Conservation (phyloP, 2,329 filamentous ascomycete species). For the Paraphoma chrysanthemicola region DNA sequence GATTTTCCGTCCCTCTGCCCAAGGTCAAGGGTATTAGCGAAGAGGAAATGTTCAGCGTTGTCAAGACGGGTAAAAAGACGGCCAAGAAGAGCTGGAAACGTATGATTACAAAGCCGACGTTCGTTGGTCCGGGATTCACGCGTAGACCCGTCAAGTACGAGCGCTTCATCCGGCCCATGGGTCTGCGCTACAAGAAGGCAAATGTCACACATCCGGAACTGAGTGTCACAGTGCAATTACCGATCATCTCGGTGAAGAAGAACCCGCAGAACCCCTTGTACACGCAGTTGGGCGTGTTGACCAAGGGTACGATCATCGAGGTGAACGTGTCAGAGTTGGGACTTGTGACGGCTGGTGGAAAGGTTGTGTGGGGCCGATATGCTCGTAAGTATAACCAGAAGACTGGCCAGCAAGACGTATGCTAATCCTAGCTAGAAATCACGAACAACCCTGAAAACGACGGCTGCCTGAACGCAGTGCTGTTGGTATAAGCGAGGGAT, state of each 20-base stretch:
- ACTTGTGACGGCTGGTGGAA: slow-evolving; percentile 87
- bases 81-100: slow-evolving; percentile 82
- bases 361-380: slow-evolving; percentile 60
- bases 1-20: slow-evolving; percentile 89
- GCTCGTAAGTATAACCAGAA: slow-evolving; percentile 34
- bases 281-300: slow-evolving; percentile 86
- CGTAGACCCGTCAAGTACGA: slow-evolving; percentile 81
- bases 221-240: slow-evolving; percentile 84
- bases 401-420: no score
- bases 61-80: slow-evolving; percentile 87
- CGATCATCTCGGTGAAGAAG: slow-evolving; percentile 72
- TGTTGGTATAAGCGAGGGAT: slow-evolving; percentile 34
- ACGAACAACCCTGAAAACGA: slow-evolving; percentile 50
- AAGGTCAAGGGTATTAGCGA: slow-evolving; percentile 94
- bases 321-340: slow-evolving; percentile 94
- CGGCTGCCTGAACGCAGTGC: slow-evolving; percentile 47
- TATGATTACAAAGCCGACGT: slow-evolving; percentile 82
- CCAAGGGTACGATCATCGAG: slow-evolving; percentile 68
- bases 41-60: slow-evolving; percentile 95
- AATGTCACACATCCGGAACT: slow-evolving; percentile 78
- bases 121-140: slow-evolving; percentile 91
- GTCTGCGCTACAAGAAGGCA: slow-evolving; percentile 79
- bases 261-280: slow-evolving; percentile 89
- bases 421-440: slow-evolving; percentile 20
- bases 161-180: slow-evolving; percentile 58